Evolutionary conservation across 2,329 filamentous ascomycete species (phyloP).

Genomic region (Penicillium frequentans): DNA sequence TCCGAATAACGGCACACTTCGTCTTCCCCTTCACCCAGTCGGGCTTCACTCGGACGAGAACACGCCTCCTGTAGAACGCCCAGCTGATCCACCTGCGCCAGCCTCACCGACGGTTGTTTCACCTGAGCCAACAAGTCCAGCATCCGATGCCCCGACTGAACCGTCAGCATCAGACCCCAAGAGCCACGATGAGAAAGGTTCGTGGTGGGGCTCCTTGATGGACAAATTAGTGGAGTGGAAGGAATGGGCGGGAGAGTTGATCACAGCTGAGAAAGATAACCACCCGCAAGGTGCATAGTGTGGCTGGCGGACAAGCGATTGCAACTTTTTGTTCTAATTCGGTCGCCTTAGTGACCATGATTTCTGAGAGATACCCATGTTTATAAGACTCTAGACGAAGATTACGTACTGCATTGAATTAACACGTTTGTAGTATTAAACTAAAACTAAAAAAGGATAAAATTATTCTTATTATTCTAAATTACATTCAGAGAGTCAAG

Average conservation of each 20-base stretch:
- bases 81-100: slow-evolving; percentile 31
- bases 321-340: not conserved
- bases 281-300: slow-evolving; percentile 11
- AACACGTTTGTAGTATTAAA: no score
- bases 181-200: slow-evolving; percentile 19
- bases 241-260: slow-evolving; percentile 35
- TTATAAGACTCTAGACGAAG: not conserved
- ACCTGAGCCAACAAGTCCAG: slow-evolving; percentile 4
- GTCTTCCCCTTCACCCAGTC: slow-evolving; percentile 45
- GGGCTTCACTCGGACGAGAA: slow-evolving; percentile 47
- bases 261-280: slow-evolving; percentile 32
- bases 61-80: slow-evolving; percentile 30
- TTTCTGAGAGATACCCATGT: slow-evolving; percentile 21
- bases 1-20: slow-evolving; percentile 84
- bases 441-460: no score
- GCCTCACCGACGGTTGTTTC: slow-evolving; percentile 2
- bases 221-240: slow-evolving; percentile 36
- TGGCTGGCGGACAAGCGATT: not conserved
- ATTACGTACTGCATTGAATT: no score
- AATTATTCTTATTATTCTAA: no score
- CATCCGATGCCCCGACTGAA: slow-evolving; percentile 1
- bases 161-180: slow-evolving; percentile 15
- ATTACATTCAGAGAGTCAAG: no score
- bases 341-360: not conserved
- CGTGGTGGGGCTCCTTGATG: slow-evolving; percentile 37